A percentile compares a stretch with the other conserved stretches of the same genome.
Evolutionary conservation across 257 asterid genomes (phyloP).

Genomic region (Verbena officinalis): DNA sequence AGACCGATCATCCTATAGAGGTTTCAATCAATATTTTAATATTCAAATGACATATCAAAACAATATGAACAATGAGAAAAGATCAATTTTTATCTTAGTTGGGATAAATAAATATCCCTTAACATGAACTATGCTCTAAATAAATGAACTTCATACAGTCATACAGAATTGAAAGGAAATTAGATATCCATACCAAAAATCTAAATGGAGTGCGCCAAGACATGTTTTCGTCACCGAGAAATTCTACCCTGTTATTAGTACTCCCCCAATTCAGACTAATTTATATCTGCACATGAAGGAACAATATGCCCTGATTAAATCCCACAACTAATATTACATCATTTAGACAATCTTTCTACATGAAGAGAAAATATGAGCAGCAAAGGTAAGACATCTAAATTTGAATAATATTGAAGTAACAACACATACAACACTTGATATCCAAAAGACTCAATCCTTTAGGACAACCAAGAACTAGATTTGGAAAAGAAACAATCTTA

Average conservation of each 20-base stretch:
- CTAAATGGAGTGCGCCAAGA: constrained; percentile 68
- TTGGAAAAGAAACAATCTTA: constrained; percentile 10
- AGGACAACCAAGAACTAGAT: constrained; percentile 2
- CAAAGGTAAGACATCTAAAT: neutral
- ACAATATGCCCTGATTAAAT: constrained; percentile 68
- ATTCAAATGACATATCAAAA: neutral
- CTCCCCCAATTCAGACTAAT: constrained; percentile 82
- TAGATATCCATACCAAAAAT: constrained; percentile 53
- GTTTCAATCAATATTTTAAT: constrained; percentile 9
- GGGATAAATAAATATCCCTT: no score
- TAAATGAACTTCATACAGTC: no score
- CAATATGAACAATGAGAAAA: neutral
- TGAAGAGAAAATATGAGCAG: constrained; percentile 12
- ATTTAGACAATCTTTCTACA: constrained; percentile 9
- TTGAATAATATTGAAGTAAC: neutral
- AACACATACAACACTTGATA: neutral
- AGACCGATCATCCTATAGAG: constrained; percentile 74
- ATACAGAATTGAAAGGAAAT: neutral
- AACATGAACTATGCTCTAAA: no score
- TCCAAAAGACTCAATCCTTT: constrained; percentile 19
- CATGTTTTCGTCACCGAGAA: constrained; percentile 83
- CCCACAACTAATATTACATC: constrained; percentile 34
- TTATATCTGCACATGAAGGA: constrained; percentile 81
- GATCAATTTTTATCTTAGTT: neutral
- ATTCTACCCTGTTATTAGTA: no score